Evolutionary conservation across 148 eudicot genomes (phyloP), one percentile per base, ranked within the genome.

Genomic region (Talinum fruticosum): DNA sequence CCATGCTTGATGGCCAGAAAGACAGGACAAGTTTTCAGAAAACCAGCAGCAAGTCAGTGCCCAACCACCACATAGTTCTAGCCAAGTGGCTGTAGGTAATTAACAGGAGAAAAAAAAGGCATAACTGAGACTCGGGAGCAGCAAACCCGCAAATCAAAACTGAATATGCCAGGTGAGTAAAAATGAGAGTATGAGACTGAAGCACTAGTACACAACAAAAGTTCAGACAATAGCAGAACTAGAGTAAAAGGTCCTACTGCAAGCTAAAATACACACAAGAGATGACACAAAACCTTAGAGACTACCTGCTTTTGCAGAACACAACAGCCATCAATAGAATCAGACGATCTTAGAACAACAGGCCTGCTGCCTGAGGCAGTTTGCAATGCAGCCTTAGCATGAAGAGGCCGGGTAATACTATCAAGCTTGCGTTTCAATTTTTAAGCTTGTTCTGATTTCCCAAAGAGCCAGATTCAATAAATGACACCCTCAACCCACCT

Each of bases 381-480:
- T 34, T 66, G 75, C 18, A 34, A 19, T 19, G 67, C 75, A 44
- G 79, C 49, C 37, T 41, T 76, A n/a, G 86, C 18, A 29, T 81
- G 86, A 75, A 83, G 79, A 15, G 86, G 79, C 21, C 45, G 79
- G 30, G 83, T 86, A 29, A 79, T 65, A 76, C 84, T 82, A 76
- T 82, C 86, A 73, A 86, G 86, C 82, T 86, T 86, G 68, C 79
- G 81, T 78, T 81, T 86, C 38, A 83, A 78, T 32, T 86, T 83
- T 73, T 83, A 34, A 86, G 74, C 75, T 78, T 85, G 33, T 69
- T 83, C 35, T 75, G 80, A 62, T 28, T 80, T 29, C 75, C 78
- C 16, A 36, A 71, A 14, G 19, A 26, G 34, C 75, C 77, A 28
- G 78, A 54, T 69, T 65, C 81, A 18, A 53, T 75, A 10, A 69